A percentile compares a stretch with the other conserved stretches of the same genome.
Conservation (phyloP, 768 basidiomycete species). For the Boletus rufocinnamomeus region DNA sequence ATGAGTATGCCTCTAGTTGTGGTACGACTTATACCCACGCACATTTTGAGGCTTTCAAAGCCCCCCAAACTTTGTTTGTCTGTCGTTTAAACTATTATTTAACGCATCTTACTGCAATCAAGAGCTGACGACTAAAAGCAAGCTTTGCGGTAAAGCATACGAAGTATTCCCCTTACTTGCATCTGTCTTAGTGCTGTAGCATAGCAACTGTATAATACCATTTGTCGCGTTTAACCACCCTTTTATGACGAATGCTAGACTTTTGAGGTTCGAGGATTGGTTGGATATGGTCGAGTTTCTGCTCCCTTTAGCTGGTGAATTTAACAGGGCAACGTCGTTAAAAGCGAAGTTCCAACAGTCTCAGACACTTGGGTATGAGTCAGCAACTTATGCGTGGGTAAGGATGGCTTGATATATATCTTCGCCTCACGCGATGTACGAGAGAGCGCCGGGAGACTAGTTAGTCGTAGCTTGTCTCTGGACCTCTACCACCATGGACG, state of each 20-base stretch:
- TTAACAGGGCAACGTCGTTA: neutral
- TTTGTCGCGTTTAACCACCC: slow-evolving; percentile 1
- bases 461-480: slow-evolving; percentile 6
- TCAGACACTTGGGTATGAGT: neutral
- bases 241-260: slow-evolving; percentile 1
- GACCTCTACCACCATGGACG: slow-evolving; percentile 29
- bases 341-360: neutral
- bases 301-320: neutral
- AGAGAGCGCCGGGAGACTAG: neutral
- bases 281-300: neutral
- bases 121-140: slow-evolving; percentile 9
- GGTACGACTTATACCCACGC: slow-evolving; percentile 20
- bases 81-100: slow-evolving; percentile 3
- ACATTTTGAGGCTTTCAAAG: neutral
- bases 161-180: slow-evolving; percentile 8
- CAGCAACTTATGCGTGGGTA: slow-evolving; percentile 25
- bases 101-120: slow-evolving; percentile 6
- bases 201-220: slow-evolving; percentile 27
- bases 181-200: slow-evolving; percentile 26
- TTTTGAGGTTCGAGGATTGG: neutral
- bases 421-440: neutral
- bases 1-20: slow-evolving; percentile 18
- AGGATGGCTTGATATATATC: slow-evolving; percentile 18
- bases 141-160: slow-evolving; percentile 10
- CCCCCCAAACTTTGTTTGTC: slow-evolving; percentile 1